Evolutionary conservation across 768 basidiomycete species (phyloP), one percentile per base, ranked within the genome.

Genomic region (Ramaria rubella): DNA sequence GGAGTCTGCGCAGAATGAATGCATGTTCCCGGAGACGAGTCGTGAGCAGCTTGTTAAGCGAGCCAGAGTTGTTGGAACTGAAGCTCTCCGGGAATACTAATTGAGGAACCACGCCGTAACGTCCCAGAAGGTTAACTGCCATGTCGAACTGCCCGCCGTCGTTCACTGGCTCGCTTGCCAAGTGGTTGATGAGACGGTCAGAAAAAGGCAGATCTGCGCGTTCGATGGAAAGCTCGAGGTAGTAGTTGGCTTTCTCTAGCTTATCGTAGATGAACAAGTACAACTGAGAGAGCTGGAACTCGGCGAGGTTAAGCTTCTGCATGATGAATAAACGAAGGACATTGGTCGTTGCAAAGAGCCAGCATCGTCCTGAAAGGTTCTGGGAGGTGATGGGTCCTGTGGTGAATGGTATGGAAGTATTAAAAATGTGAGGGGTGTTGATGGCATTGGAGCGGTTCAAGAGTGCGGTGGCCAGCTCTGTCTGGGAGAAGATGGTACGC

Each of bases 111-210:
- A 94, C 73, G 46, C 95, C 95, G 65, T 95, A 96, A 49, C 81
- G 81, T 73, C 81, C 79, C 38, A 87, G 69, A 19, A 87, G 64
- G 66, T 84, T 85, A 45, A 82, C 78, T 5, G 77, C 83, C 93
- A 95, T 97, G 65, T 97, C 94, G 86, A 88, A 94, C 68, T 95
- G 94, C 7, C 94, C 94, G 49, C 93, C 93, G 66, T 96, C 94
- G 63, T 82, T 85, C 67, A 95, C 84, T 43, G 90, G 89, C 58
- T 86, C 87, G 6, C 70, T 65, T 8, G 87, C 79, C 45, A 97
- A 80, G 73, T 86, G 85, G 51, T 75, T 80, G 53, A 96, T 75
- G n/a, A 94, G 77, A 7, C 94, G 82, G 65, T 90, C 85, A 53
- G 95, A 90, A 50, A 94, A 71, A 1, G 90, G 86, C 38, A 83